Conservation (phyloP, 805 yeast species). For the Myxozyma melibiosi region DNA sequence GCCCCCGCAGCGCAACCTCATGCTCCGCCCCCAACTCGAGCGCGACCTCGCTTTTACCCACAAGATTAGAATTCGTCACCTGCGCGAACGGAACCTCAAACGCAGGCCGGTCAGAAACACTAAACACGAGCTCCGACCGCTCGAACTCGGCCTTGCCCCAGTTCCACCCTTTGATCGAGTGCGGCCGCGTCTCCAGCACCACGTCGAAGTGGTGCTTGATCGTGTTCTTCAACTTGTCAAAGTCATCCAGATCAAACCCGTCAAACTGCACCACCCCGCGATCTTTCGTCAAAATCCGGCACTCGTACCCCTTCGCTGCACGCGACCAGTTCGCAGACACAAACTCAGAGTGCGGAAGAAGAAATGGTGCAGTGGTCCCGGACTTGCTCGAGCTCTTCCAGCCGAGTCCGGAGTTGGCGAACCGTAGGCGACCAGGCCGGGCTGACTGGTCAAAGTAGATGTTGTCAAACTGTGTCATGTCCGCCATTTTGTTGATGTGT, state of each 20-base stretch:
- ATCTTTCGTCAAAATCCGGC: constrained; percentile 85
- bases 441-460: constrained; percentile 87
- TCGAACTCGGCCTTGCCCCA: constrained; percentile 97
- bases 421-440: constrained; percentile 83
- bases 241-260: constrained; percentile 87
- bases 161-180: constrained; percentile 97
- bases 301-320: constrained; percentile 88
- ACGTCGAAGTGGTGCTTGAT: constrained; percentile 74
- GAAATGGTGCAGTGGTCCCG: constrained; percentile 61
- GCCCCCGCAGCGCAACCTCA: constrained; percentile 48
- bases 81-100: constrained; percentile 86
- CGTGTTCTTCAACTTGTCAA: constrained; percentile 77
- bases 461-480: constrained; percentile 71
- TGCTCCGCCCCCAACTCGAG: constrained; percentile 67
- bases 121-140: constrained; percentile 84
- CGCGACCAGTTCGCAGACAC: constrained; percentile 86
- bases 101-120: constrained; percentile 82
- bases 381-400: constrained; percentile 68
- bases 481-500: constrained; percentile 16
- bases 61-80: constrained; percentile 81
- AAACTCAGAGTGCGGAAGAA: constrained; percentile 84
- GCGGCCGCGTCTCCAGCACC: constrained; percentile 80
- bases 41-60: constrained; percentile 92
- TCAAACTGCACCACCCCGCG: constrained; percentile 85
- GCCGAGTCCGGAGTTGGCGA: constrained; percentile 96